Evolutionary conservation across 139 green algal genomes (phyloP).

Genomic region (Medakamo hakoo): DNA sequence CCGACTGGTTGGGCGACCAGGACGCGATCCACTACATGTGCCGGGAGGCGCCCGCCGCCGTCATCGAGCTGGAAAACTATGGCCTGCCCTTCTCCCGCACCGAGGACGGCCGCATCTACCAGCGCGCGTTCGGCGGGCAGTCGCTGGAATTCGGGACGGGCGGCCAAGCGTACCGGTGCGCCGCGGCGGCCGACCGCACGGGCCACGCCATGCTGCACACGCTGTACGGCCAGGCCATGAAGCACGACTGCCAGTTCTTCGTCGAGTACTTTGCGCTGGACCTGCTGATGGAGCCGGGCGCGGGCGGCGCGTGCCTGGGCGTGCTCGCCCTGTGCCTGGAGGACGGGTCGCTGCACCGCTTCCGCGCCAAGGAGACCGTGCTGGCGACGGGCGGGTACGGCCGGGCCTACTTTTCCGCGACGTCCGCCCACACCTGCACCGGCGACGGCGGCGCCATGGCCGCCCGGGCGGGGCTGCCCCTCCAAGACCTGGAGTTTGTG

Average conservation of each 20-base stretch:
- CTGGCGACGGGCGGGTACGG: constrained; percentile 96
- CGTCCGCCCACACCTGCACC: constrained; percentile 96
- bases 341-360: constrained; percentile 94
- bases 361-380: constrained; percentile 78
- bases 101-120: constrained; percentile 98
- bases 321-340: constrained; percentile 94
- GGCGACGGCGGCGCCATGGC: constrained; percentile 92
- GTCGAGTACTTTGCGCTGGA: constrained; percentile 99
- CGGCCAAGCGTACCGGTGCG: constrained; percentile 78
- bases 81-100: constrained; percentile 95
- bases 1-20: constrained; percentile 96
- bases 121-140: constrained; percentile 92
- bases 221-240: constrained; percentile 91
- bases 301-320: constrained; percentile 55
- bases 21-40: constrained; percentile 71
- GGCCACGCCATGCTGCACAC: constrained; percentile 99
- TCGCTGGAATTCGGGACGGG: constrained; percentile 86
- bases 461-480: constrained; percentile 75
- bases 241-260: constrained; percentile 94
- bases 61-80: constrained; percentile 98
- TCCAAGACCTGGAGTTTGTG: constrained; percentile 89
- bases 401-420: constrained; percentile 90
- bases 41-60: constrained; percentile 82
- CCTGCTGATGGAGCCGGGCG: constrained; percentile 85
- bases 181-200: constrained; percentile 84